These are phyloP conservation scores for Pholiota microspora DNA, from an alignment of 768 basidiomycete species.

Conservation along the genomic window DNA sequence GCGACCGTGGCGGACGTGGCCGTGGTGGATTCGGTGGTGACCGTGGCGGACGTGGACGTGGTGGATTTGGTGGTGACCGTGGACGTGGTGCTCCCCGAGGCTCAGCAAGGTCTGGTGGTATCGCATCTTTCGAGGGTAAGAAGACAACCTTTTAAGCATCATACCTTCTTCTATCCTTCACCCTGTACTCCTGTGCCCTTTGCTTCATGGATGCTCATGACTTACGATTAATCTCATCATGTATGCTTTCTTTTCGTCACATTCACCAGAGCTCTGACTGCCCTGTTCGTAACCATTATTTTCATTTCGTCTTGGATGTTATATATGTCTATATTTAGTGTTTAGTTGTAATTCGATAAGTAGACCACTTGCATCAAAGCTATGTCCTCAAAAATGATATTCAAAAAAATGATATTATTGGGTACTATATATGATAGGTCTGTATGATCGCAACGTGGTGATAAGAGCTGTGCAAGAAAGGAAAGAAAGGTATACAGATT, in stretches of 20 bases:
- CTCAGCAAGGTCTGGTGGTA: slow-evolving; percentile 60
- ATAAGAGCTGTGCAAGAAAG: no score
- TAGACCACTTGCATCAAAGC: no score
- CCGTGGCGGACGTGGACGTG: slow-evolving; percentile 30
- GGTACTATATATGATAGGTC: no score
- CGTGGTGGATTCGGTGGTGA: slow-evolving; percentile 30
- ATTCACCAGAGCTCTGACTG: neutral
- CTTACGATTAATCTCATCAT: slow-evolving; percentile 5
- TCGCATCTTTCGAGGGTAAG: slow-evolving; percentile 63
- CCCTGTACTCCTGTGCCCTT: neutral
- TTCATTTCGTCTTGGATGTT: neutral
- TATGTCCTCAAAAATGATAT: neutral
- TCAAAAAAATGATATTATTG: no score
- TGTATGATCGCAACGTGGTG: no score
- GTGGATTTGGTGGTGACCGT: slow-evolving; percentile 26
- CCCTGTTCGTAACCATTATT: neutral
- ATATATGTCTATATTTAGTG: slow-evolving; percentile 1
- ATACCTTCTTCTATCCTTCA: slow-evolving; percentile 4
- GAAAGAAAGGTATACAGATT: neutral
- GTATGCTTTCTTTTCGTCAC: slow-evolving; percentile 1
- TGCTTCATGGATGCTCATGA: slow-evolving; percentile 4
- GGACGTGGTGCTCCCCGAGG: slow-evolving; percentile 36
- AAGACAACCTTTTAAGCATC: slow-evolving; percentile 57
- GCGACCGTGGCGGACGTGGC: slow-evolving; percentile 31
- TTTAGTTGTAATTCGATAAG: neutral